Conservation (phyloP, 1,284 basidiomycete species). For the Sporisorium exsertum region DNA sequence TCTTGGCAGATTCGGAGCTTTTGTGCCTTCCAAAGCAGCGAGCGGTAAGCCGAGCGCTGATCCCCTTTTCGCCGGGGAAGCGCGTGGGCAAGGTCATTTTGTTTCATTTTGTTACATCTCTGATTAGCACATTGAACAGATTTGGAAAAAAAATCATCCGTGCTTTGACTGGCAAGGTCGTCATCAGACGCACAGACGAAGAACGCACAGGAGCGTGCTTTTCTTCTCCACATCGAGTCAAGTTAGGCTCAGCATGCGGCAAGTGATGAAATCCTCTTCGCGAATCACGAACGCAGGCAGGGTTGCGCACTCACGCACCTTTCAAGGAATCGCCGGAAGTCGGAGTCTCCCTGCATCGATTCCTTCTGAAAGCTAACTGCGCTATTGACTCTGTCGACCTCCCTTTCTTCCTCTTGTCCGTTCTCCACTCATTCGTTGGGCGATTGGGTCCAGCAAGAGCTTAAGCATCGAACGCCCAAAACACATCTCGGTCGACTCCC, state of each 20-base stretch:
- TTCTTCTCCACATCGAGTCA: slow-evolving; percentile 7
- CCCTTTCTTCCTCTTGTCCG: neutral
- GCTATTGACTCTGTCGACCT: neutral
- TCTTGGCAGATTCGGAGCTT: neutral
- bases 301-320: neutral
- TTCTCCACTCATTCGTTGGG: neutral
- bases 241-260: neutral
- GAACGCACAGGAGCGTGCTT: neutral
- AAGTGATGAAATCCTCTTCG: neutral
- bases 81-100: too few species aligned
- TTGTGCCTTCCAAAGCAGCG: neutral
- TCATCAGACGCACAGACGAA: neutral
- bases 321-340: slow-evolving; percentile 3
- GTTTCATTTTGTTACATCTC: slow-evolving; percentile 5
- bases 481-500: neutral
- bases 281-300: slow-evolving; percentile 3
- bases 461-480: neutral
- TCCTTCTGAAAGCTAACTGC: neutral
- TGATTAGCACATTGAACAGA: neutral
- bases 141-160: neutral
- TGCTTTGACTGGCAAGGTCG: slow-evolving; percentile 15
- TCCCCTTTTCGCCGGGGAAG: neutral
- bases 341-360: neutral
- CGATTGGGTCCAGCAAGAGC: neutral
- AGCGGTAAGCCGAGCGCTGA: neutral